These are phyloP conservation scores for Puccinia horiana DNA, from an alignment of 1,284 basidiomycete species.

Conservation along the genomic window DNA sequence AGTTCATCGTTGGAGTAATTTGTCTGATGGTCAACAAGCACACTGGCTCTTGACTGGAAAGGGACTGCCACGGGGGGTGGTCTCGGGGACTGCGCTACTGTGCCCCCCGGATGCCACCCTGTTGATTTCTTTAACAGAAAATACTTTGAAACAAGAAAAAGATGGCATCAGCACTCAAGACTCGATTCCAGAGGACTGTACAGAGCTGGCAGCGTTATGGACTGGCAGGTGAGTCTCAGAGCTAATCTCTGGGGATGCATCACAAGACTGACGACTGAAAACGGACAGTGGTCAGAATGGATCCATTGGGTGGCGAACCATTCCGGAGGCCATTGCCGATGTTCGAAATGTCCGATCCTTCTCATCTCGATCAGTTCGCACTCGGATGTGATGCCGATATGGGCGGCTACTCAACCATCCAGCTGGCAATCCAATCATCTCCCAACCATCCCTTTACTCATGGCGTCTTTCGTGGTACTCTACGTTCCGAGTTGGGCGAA, in stretches of 20 bases:
- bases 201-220: conserved; percentile 44
- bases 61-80: background rate
- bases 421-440: conserved; percentile 33
- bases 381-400: conserved; percentile 80
- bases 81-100: too few species aligned
- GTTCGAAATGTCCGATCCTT: conserved; percentile 33
- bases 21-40: background rate
- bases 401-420: conserved; percentile 69
- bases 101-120: too few species aligned
- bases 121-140: too few species aligned
- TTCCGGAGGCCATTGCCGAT: conserved; percentile 30
- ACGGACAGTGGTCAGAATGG: conserved; percentile 32
- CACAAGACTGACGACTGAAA: background rate
- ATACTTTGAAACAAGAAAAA: background rate
- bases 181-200: conserved; percentile 28
- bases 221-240: conserved; percentile 33
- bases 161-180: conserved; percentile 44
- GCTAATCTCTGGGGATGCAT: background rate
- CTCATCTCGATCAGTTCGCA: conserved; percentile 67
- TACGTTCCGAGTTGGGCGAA: conserved; percentile 22
- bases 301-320: conserved; percentile 38
- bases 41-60: background rate
- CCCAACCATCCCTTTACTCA: conserved; percentile 5
- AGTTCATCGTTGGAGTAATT: background rate
- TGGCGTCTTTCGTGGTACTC: conserved; percentile 34